Evolutionary conservation across 2,329 filamentous ascomycete species (phyloP).

Genomic region (Decorospora gaudefroyi): DNA sequence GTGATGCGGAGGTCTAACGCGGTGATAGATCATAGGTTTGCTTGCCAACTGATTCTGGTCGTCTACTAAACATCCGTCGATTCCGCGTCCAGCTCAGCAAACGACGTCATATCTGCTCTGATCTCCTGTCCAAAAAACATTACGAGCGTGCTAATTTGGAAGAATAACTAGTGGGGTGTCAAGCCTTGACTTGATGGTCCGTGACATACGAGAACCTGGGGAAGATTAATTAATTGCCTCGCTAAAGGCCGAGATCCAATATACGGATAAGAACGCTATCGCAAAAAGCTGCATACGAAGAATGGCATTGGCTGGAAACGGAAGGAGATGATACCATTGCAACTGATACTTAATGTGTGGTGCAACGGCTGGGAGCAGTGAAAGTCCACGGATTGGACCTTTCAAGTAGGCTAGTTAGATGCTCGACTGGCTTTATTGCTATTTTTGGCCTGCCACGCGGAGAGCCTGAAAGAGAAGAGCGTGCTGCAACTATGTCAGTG

Average conservation of each 20-base stretch:
- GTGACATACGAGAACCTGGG: slow-evolving; percentile 15
- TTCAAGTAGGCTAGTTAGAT: not conserved
- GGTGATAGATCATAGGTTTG: too few species aligned
- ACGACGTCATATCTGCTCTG: slow-evolving; percentile 3
- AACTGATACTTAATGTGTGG: slow-evolving; percentile 5
- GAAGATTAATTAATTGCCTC: slow-evolving; percentile 18
- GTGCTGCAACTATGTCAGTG: slow-evolving; percentile 12
- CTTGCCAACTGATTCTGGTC: too few species aligned
- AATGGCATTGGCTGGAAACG: slow-evolving; percentile 2
- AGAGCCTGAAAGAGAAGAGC: not conserved
- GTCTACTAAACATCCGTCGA: not conserved
- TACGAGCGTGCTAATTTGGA: slow-evolving; percentile 22
- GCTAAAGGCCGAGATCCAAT: slow-evolving; percentile 18
- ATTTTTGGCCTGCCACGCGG: slow-evolving; percentile 6
- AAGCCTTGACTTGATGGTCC: slow-evolving; percentile 4
- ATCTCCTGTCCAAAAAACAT: not conserved
- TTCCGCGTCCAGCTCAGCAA: not conserved
- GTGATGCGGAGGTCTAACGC: too few species aligned
- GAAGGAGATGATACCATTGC: slow-evolving; percentile 4
- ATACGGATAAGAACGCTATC: slow-evolving; percentile 19
- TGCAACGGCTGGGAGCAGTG: not conserved
- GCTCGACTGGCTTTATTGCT: slow-evolving; percentile 1
- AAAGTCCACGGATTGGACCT: slow-evolving; percentile 5
- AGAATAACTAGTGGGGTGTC: slow-evolving; percentile 12
- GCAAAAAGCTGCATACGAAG: not conserved